Percentiles rank a stretch among this genome's conserved stretches.
phyloP scores from a whole-genome alignment of 1,284 basidiomycete genomes.

The Puccinia coronata region DNA sequence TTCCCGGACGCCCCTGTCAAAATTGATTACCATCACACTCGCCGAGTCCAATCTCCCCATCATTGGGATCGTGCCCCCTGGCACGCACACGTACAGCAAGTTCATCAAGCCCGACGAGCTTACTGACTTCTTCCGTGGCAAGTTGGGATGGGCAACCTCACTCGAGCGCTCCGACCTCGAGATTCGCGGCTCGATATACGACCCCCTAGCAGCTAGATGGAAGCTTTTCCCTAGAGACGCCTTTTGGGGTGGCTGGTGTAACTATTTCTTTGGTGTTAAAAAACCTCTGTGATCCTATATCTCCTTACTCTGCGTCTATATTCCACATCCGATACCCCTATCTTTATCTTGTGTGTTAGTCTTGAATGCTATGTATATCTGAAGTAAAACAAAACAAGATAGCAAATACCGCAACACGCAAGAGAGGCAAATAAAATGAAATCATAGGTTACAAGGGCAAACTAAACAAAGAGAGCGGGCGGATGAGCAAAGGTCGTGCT shows the following conservation, averaged over 20 bases:
- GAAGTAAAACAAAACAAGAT: too few relatives aligned
- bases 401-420: too few relatives aligned
- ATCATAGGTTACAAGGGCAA: not conserved
- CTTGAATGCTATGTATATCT: too few relatives aligned
- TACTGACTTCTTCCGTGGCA: conserved; percentile 73
- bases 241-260: conserved; percentile 70
- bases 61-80: conserved; percentile 73
- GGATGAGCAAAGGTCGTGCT: not conserved
- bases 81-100: conserved; percentile 90
- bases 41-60: conserved; percentile 74
- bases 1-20: conserved; percentile 84
- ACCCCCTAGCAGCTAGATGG: conserved; percentile 76
- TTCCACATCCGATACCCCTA: too few relatives aligned
- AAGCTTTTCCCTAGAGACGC: conserved; percentile 66
- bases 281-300: conserved; percentile 47
- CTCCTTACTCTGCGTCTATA: not conserved
- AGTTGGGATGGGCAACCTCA: conserved; percentile 61
- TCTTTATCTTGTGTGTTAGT: too few relatives aligned
- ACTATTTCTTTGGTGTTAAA: conserved; percentile 63
- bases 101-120: conserved; percentile 87
- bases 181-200: conserved; percentile 76
- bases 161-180: conserved; percentile 68
- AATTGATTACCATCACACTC: conserved; percentile 83
- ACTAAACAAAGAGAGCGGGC: not conserved
- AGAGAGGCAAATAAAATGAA: too few relatives aligned